Evolutionary conservation across 495 filamentous ascomycete genomes (phyloP).

Genomic region (Penicillium riverlandense): DNA sequence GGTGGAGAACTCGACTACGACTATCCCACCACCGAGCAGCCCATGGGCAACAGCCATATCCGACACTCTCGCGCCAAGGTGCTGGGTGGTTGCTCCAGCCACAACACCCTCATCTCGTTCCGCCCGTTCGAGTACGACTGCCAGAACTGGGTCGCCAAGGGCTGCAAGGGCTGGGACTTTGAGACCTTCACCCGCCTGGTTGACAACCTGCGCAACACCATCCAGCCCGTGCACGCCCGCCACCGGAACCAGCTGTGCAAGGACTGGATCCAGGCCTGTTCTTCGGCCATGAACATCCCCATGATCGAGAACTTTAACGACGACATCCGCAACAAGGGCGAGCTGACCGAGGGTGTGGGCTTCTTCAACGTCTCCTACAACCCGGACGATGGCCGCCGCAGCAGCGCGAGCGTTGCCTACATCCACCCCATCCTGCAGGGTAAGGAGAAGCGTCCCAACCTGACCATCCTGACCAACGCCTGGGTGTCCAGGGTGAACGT

Average conservation of each 20-base stretch:
- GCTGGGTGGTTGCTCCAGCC: conserved; percentile 76
- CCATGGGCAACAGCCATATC: conserved; percentile 75
- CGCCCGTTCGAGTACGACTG: conserved; percentile 76
- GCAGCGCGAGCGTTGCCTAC: conserved; percentile 77
- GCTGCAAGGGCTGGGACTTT: conserved; percentile 73
- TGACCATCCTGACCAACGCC: conserved; percentile 72
- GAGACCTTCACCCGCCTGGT: conserved; percentile 66
- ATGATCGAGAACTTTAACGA: conserved; percentile 75
- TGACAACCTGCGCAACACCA: conserved; percentile 68
- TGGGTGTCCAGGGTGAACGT: conserved; percentile 75
- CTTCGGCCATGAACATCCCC: conserved; percentile 64
- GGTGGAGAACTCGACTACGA: conserved; percentile 82
- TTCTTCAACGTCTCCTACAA: conserved; percentile 84
- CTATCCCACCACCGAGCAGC: conserved; percentile 79
- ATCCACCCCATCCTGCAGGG: conserved; percentile 77
- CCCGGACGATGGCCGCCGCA: conserved; percentile 68
- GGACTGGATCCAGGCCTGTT: conserved; percentile 74
- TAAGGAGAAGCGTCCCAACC: conserved; percentile 66
- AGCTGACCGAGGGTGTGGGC: conserved; percentile 64
- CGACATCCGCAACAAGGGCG: conserved; percentile 60
- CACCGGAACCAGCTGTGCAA: conserved; percentile 79
- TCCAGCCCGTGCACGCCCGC: conserved; percentile 69
- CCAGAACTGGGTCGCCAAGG: conserved; percentile 62
- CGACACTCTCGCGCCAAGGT: conserved; percentile 80
- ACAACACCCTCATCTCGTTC: conserved; percentile 84